Evolutionary conservation across 495 filamentous ascomycete genomes (phyloP), one percentile per base, ranked within the genome.

Genomic region (Daldinia decipiens): DNA sequence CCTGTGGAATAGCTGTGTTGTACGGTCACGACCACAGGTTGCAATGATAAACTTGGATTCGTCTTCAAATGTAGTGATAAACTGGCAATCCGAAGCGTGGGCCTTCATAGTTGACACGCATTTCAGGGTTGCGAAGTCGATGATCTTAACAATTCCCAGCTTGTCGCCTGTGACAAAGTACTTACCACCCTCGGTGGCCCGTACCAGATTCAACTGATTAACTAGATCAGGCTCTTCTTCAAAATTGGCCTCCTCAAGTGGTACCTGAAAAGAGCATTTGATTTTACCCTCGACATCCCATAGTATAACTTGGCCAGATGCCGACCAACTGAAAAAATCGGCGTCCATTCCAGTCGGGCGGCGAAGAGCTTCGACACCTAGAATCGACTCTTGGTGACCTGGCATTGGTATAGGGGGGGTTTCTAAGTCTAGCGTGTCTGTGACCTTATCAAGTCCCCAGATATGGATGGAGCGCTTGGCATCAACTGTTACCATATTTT

Each of bases 291-390:
- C 86, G 7, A 87, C 78, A 71, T 88, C 83, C 95, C 96, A 99
- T 73, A 95, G 89, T 36, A 91, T 86, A 40, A 98, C 87, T 26
- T 82, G 84, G 4, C 95, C 95, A 62, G 86, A 87, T 52, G 85
- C 86, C 9, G 94, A 92, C 92, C 93, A 98, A 0, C 93, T 97
- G 71, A 92, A 90, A 76, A 98, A 97, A 29, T 89, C 86, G 2
- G 92, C 90, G 9, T 85, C 80, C 1, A 86, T 75, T 6, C 78
- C 72, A 67, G 91, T 90, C 0, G 86, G 83, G 31, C 77, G 75
- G 4, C 83, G 76, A 4, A 97, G 78, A 4, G 87, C 73, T 59
- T 87, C 82, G 32, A 97, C 88, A 26, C 96, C 95, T 34, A 93
- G 81, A 24, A 96, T 90, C 3, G 93, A 82, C 68, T 93, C 92